Base-by-base conservation (phyloP, 2,329 filamentous ascomycete genomes). In the Orbilia oligospora region DNA sequence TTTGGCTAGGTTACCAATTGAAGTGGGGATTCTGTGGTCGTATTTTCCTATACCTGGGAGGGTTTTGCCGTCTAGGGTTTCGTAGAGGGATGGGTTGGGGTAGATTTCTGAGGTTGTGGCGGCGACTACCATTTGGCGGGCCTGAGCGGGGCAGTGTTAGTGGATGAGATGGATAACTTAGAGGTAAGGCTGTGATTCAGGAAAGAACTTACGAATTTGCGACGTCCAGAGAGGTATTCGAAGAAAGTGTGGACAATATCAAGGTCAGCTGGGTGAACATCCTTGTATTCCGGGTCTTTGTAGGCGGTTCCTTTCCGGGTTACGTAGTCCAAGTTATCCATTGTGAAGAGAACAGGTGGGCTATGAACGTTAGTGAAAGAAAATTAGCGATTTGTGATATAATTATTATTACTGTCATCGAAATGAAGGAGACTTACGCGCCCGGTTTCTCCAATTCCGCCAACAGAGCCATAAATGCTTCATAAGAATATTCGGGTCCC, bases 231-330 rank as follows among this genome's bases (percentile, higher is more conserved):
- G 30, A 98, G 87, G 71, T 92, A 88, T 65, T 92, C 90, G 77
- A 92, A 85, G 84, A 97, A 97, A 81, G 92, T 88, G 71, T 90
- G 88, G 66, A 97, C 87, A 22, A 97, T 87, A 24, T 89, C 87
- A 33, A 99, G 88, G 82, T 98, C 92, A 85, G 97, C 93, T 30
- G 94, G 88, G 86, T 99, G 96, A 80, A 99, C 91, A 14, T 87
- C 87, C 80, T 93, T 88, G 82, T 89, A 92, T 24, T 91, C 87
- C 0, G 91, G 87, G 80, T 89, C 89, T 80, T 91, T 89, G 87
- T 98, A 99, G 53, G 89, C 89, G 80, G 91, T 93, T 48, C 18
- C 61, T 44, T 90, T 83, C 81, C 88, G 88, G 92, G 97, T 97
- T 85, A 94, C 89, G 86, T 96, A 92, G 69, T 90, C 88, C 41